Base-by-base conservation (phyloP, 2,329 filamentous ascomycete species). In the Penicillium sp. region DNA sequence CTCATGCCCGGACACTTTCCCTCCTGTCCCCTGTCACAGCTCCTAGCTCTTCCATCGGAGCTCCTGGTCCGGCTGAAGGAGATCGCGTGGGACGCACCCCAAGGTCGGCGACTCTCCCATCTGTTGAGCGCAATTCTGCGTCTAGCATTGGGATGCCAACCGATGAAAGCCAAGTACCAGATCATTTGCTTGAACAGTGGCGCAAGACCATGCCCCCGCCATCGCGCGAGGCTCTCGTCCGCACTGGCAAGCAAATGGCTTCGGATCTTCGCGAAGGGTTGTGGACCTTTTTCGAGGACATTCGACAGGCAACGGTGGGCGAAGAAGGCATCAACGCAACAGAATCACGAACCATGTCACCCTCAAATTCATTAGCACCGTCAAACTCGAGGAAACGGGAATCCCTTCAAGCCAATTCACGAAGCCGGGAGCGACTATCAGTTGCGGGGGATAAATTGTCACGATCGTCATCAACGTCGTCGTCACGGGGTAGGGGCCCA, bases 201-300 rank as follows among this genome's bases (percentile, higher is more conserved):
- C 71, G 69, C 27, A 72, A 68, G 42, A 74, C 70, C n/a, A 63
- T 76, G 57, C 74, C 71, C 7, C 68, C 74, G 7, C 68, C 77
- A 9, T 75, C 78, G 23, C 73, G 77, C 13, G 81, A 84, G 37
- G 69, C 75, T n/a, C 67, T 85, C 33, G 68, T 84, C 52, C 77
- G 72, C 64, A 83, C 75, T 48, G 77, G 78, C 52, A 91, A 91
- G 68, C 90, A 94, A 70, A 87, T 96, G 72, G 89, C 92, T 13
- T 88, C 90, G 53, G 94, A 97, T 72, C 86, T 99, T 71, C 90
- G 87, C 68, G 85, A 94, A 45, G 93, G 94, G 2, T 76, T 99
- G 42, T 92, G 89, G 85, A 96, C 90, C 1, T 99, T 99, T 72
- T 85, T 96, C 53, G 94, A 97, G 69, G 94, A 99, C 68, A 85